Conservation (phyloP, 768 basidiomycete genomes). For the Galerina sulciceps region DNA sequence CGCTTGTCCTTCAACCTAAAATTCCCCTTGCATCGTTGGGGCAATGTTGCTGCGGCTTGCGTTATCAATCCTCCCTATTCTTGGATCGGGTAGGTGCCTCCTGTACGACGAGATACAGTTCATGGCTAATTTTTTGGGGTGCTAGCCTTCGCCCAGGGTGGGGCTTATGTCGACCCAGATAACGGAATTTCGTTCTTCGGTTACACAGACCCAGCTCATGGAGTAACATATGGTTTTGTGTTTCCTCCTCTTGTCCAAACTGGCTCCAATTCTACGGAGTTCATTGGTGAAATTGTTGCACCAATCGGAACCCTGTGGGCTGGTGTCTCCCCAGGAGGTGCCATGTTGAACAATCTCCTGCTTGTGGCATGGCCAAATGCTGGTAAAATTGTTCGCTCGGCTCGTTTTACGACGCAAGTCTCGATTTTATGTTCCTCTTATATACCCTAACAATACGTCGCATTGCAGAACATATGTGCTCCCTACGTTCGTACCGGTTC, state of each 20-base stretch:
- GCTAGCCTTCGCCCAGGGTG: constrained; percentile 47
- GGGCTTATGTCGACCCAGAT: constrained; percentile 51
- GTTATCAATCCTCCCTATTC: constrained; percentile 41
- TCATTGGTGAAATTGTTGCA: constrained; percentile 65
- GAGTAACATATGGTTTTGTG: constrained; percentile 51
- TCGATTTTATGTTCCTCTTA: neutral
- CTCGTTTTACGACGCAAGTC: constrained; percentile 58
- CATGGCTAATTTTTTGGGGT: neutral
- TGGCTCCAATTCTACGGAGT: constrained; percentile 47
- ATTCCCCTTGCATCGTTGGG: constrained; percentile 4
- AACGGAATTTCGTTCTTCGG: constrained; percentile 61
- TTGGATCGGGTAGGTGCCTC: constrained; percentile 40
- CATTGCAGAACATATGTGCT: constrained; percentile 49
- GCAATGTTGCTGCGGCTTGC: constrained; percentile 37
- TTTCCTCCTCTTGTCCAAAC: constrained; percentile 47
- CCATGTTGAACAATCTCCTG: constrained; percentile 60
- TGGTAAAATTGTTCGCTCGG: constrained; percentile 53
- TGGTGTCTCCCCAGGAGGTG: constrained; percentile 55
- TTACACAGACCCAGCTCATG: constrained; percentile 43
- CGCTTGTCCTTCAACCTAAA: constrained; percentile 13
- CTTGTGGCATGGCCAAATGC: constrained; percentile 66
- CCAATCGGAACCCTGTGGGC: constrained; percentile 60
- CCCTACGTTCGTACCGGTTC: constrained; percentile 43
- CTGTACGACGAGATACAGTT: neutral
- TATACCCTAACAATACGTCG: neutral